Conservation (phyloP, 2,329 filamentous ascomycete genomes). For the Calonectria pseudoreteaudii region DNA sequence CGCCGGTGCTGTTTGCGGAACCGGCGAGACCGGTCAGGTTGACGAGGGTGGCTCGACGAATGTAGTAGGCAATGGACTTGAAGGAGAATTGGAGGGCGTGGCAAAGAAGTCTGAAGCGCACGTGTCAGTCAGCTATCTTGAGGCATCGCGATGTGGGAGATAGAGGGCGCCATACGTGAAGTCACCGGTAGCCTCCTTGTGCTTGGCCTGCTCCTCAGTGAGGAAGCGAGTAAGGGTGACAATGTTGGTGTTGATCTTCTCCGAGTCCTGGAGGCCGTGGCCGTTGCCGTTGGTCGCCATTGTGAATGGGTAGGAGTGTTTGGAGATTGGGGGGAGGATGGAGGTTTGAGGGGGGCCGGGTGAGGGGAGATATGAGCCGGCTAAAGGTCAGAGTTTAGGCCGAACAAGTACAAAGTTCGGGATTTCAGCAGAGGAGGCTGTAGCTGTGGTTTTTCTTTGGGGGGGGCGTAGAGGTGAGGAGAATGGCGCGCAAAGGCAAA, state of each 20-base stretch:
- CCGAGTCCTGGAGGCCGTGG: constrained; percentile 65
- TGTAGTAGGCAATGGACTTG: constrained; percentile 99
- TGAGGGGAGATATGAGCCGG: neutral
- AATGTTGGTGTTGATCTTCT: constrained; percentile 96
- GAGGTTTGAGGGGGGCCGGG: constrained; percentile 24
- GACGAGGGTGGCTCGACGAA: constrained; percentile 93
- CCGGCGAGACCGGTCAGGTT: constrained; percentile 96
- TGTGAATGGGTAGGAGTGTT: constrained; percentile 35
- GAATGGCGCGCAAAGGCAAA: neutral
- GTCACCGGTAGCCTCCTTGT: constrained; percentile 95
- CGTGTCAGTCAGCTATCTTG: constrained; percentile 28
- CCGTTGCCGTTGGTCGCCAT: constrained; percentile 51
- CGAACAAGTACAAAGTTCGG: constrained; percentile 29
- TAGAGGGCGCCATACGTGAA: constrained; percentile 81
- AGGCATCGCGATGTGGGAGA: neutral
- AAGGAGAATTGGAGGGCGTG: constrained; percentile 99
- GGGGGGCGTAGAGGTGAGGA: neutral
- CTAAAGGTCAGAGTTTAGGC: constrained; percentile 24
- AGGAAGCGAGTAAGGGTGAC: constrained; percentile 95
- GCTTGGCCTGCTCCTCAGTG: constrained; percentile 94
- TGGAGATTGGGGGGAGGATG: constrained; percentile 29
- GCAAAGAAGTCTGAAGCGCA: constrained; percentile 80
- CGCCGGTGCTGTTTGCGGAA: constrained; percentile 93
- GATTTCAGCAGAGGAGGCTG: constrained; percentile 15
- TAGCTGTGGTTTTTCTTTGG: neutral